Evolutionary conservation across 1,139 yeast species (phyloP).

Genomic region (Ogataea hybrid): DNA sequence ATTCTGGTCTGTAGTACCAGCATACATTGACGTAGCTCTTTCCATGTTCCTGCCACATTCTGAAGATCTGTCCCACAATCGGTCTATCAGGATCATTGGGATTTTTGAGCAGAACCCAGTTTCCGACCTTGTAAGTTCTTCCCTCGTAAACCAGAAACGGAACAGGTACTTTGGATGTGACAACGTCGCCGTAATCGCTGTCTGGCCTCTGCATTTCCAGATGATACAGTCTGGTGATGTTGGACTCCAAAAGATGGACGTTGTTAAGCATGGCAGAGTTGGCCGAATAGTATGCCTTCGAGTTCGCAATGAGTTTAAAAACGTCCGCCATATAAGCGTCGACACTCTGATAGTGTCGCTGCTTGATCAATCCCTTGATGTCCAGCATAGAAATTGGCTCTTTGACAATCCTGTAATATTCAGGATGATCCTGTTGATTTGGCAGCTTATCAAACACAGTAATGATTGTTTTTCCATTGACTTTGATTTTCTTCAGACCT

Average conservation of each 20-base stretch:
- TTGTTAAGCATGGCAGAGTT: constrained; percentile 63
- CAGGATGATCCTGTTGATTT: constrained; percentile 61
- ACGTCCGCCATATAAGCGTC: constrained; percentile 77
- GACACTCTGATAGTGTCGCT: constrained; percentile 75
- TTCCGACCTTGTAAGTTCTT: constrained; percentile 79
- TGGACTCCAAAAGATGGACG: constrained; percentile 58
- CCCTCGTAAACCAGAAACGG: constrained; percentile 81
- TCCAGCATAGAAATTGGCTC: constrained; percentile 82
- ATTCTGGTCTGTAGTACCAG: constrained; percentile 98
- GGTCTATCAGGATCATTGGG: constrained; percentile 88
- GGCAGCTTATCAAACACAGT: constrained; percentile 76
- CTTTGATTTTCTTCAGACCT: constrained; percentile 68
- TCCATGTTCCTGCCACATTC: constrained; percentile 91
- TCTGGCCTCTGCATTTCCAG: constrained; percentile 82
- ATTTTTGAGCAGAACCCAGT: constrained; percentile 87
- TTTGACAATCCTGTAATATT: constrained; percentile 60
- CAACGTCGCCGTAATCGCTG: constrained; percentile 61
- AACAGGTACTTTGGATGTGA: constrained; percentile 54
- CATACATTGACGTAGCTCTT: constrained; percentile 84
- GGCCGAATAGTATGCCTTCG: constrained; percentile 52
- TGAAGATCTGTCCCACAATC: constrained; percentile 88
- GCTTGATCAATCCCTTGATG: constrained; percentile 80
- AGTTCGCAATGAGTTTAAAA: constrained; percentile 71
- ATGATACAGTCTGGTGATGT: constrained; percentile 58
- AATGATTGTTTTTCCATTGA: constrained; percentile 31